A percentile compares a stretch with the other conserved stretches of the same genome.
These are phyloP conservation scores for Nymphaea colorata DNA, from an alignment of 164 flowering plant genomes.

Conservation along the genomic window DNA sequence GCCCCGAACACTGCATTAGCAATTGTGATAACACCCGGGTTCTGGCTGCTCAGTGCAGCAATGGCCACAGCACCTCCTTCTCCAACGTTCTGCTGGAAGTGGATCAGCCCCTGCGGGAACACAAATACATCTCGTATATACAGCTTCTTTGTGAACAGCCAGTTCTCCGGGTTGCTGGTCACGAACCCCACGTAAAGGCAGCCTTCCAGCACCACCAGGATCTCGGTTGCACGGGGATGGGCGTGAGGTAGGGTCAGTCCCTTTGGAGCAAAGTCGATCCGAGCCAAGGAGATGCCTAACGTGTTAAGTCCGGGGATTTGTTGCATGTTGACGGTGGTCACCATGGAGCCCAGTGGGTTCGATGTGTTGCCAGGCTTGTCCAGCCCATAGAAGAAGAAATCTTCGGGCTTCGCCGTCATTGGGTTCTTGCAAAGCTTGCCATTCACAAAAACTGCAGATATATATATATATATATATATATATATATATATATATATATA, in stretches of 20 bases:
- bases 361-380: constrained; percentile 1
- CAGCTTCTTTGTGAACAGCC: constrained; percentile 3
- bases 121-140: constrained; percentile 7
- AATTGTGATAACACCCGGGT: constrained; percentile 8
- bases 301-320: constrained; percentile 8
- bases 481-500: too few relatives aligned
- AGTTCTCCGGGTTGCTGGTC: constrained; percentile 4
- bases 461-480: too few relatives aligned
- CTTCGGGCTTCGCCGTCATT: too few relatives aligned
- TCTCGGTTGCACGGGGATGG: constrained; percentile 4
- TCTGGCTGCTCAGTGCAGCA: constrained; percentile 6
- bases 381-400: neutral
- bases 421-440: too few relatives aligned
- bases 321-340: constrained; percentile 2
- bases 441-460: too few relatives aligned
- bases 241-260: too few relatives aligned
- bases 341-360: constrained; percentile 1
- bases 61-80: neutral
- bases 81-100: constrained; percentile 5
- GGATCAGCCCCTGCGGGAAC: constrained; percentile 7
- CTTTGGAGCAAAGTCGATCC: constrained; percentile 1
- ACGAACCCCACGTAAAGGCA: constrained; percentile 5
- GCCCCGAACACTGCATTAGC: constrained; percentile 4
- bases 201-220: constrained; percentile 5
- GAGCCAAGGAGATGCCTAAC: constrained; percentile 4